Percentiles rank a stretch among this genome's conserved stretches.
These are phyloP conservation scores for Alternaria brassicae DNA, from an alignment of 2,329 filamentous ascomycete species.

Conservation along the genomic window DNA sequence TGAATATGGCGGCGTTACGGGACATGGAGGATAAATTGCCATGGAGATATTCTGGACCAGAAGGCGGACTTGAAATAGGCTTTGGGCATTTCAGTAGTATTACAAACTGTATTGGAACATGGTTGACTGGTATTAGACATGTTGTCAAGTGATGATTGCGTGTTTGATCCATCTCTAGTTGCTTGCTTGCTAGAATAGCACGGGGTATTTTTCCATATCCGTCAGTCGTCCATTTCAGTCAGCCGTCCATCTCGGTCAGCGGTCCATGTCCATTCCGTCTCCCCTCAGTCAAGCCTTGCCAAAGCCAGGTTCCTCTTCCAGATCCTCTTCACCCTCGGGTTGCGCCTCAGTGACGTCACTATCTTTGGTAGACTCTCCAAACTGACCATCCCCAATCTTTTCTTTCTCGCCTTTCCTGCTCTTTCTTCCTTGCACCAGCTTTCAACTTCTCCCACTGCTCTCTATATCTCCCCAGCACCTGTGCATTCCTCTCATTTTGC, in stretches of 20 bases:
- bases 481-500: constrained; percentile 67
- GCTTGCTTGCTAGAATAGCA: not conserved
- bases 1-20: not conserved
- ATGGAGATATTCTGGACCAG: not conserved
- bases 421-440: constrained; percentile 61
- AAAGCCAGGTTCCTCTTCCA: constrained; percentile 38
- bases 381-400: constrained; percentile 19
- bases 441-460: constrained; percentile 74
- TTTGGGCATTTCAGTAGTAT: not conserved
- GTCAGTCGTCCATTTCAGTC: too few relatives aligned
- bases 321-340: constrained; percentile 15
- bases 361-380: constrained; percentile 24
- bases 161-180: not conserved
- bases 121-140: not conserved
- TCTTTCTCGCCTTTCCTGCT: constrained; percentile 38
- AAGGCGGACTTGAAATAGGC: not conserved
- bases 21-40: not conserved
- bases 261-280: not conserved
- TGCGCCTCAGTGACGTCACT: constrained; percentile 15
- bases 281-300: constrained; percentile 32
- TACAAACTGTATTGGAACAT: not conserved
- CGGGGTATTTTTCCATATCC: not conserved
- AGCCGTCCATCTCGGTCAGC: too few relatives aligned
- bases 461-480: constrained; percentile 63
- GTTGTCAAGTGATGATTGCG: not conserved